Conservation (phyloP, 2,329 filamentous ascomycete species). For the Biscogniauxia mediterranea region DNA sequence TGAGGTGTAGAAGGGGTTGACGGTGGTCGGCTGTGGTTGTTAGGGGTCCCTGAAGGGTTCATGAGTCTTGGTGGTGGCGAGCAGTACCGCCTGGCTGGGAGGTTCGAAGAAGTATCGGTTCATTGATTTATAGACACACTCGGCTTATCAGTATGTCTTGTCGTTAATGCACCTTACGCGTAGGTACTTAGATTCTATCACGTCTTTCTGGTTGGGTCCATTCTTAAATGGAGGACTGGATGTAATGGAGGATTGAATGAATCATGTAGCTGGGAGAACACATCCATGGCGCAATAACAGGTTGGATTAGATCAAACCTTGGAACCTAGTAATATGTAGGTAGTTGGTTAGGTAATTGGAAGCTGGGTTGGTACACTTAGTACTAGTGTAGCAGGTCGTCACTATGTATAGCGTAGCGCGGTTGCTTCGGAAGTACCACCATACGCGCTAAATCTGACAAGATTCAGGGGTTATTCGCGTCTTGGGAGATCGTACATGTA, state of each 20-base stretch:
- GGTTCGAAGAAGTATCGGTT: conserved; percentile 5
- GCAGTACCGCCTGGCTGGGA: conserved; percentile 11
- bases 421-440: neutral
- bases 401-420: neutral
- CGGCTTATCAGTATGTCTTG: no score
- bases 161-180: no score
- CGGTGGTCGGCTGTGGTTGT: conserved; percentile 24
- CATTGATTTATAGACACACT: conserved; percentile 10
- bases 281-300: no score
- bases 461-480: neutral
- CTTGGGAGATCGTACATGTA: neutral
- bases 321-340: neutral
- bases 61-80: conserved; percentile 25
- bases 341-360: neutral
- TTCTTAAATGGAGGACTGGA: no score
- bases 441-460: neutral
- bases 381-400: no score
- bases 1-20: conserved; percentile 30
- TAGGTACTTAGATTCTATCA: no score
- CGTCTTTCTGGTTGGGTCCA: no score
- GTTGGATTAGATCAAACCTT: no score
- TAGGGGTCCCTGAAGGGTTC: conserved; percentile 26
- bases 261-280: no score
- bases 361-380: no score
- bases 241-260: no score